Conservation (phyloP, 768 basidiomycete genomes). For the Tricholoma flavovirens region DNA sequence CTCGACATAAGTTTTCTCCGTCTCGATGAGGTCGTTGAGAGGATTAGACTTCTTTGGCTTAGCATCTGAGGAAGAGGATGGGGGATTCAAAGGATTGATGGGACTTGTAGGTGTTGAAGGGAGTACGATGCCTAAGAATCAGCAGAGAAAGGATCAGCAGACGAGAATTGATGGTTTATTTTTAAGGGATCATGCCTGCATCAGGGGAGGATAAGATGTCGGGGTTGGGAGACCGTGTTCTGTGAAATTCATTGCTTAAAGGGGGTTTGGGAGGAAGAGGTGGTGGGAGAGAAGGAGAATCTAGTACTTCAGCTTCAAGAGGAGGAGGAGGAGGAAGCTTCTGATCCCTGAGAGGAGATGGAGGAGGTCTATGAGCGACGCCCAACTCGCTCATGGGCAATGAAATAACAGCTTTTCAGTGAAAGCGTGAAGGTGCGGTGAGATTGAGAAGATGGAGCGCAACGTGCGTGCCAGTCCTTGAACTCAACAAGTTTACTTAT, state of each 20-base stretch:
- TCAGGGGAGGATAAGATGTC: conserved; percentile 12
- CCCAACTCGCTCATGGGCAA: conserved; percentile 9
- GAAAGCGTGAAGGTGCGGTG: neutral
- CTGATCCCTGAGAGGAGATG: neutral
- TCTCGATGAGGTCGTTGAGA: conserved; percentile 87
- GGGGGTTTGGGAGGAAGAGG: conserved; percentile 6
- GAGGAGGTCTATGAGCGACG: conserved; percentile 8
- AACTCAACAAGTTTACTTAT: neutral
- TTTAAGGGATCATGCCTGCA: conserved; percentile 17
- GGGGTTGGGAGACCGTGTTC: conserved; percentile 1
- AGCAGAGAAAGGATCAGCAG: conserved; percentile 2
- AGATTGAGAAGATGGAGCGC: neutral
- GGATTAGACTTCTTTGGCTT: conserved; percentile 72
- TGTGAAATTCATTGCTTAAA: neutral
- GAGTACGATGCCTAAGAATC: conserved; percentile 17
- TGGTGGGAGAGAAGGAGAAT: conserved; percentile 2
- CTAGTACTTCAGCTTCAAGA: conserved; percentile 2
- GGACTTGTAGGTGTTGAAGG: conserved; percentile 32
- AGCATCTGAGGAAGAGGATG: conserved; percentile 30
- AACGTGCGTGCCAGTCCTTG: too few relatives aligned
- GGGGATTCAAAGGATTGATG: conserved; percentile 25
- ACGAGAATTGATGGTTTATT: conserved; percentile 4
- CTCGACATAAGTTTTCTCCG: conserved; percentile 89
- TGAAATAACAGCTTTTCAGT: neutral
- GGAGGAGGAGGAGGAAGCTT: neutral